Evolutionary conservation across 371 early-diverging fungal genomes (phyloP).

Genomic region (Haplosporangium sp.): DNA sequence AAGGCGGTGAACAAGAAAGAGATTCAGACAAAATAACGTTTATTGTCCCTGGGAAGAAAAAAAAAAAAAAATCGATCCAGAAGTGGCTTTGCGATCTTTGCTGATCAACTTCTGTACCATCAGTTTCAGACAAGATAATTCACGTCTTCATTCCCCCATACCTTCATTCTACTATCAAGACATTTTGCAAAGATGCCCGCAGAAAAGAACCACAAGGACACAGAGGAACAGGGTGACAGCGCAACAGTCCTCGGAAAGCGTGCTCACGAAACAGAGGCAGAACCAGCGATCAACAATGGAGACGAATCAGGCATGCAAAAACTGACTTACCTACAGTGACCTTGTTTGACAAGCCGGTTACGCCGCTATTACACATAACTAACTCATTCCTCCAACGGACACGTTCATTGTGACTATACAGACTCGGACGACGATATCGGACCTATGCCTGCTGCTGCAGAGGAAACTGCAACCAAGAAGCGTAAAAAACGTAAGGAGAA

Average conservation of each 20-base stretch:
- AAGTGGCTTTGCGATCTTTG: slow-evolving; percentile 21
- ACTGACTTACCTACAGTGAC: not conserved
- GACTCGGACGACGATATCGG: slow-evolving; percentile 63
- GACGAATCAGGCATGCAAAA: slow-evolving; percentile 40
- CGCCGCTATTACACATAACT: not conserved
- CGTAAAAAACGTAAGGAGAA: slow-evolving; percentile 36
- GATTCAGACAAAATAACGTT: not conserved
- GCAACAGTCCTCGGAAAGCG: slow-evolving; percentile 36
- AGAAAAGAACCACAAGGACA: slow-evolving; percentile 28
- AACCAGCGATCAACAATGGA: slow-evolving; percentile 6
- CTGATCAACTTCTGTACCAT: too few relatives aligned
- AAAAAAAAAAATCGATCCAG: not conserved
- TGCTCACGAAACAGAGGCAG: slow-evolving; percentile 23
- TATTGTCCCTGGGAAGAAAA: not conserved
- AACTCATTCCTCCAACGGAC: too few relatives aligned
- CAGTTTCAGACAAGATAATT: not conserved
- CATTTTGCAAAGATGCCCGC: slow-evolving; percentile 22
- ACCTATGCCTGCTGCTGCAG: slow-evolving; percentile 58
- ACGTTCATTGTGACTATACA: not conserved
- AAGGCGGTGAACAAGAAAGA: not conserved
- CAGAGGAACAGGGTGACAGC: slow-evolving; percentile 1
- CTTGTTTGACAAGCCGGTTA: not conserved
- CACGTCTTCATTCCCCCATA: not conserved
- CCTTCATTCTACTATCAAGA: not conserved
- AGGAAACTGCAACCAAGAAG: slow-evolving; percentile 39